Evolutionary conservation across 2,329 filamentous ascomycete genomes (phyloP), one percentile per base, ranked within the genome.

Genomic region (Cephalotrichum gorgonifer): DNA sequence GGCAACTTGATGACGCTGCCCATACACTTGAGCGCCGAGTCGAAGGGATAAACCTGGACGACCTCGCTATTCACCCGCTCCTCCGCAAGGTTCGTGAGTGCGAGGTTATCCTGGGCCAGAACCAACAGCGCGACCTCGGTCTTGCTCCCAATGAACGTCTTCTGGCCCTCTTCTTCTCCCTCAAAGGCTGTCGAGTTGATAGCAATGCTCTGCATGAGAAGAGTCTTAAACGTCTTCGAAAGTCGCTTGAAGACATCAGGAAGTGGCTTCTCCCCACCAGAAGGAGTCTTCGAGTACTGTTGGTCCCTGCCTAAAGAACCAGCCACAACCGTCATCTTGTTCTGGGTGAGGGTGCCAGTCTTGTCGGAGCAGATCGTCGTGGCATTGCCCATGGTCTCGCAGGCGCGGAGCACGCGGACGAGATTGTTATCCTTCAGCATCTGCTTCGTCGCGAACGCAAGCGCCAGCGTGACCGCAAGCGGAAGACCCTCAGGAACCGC

Each of bases 241-340:
- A 47, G 20, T 11, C 41, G 33, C 15, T 33, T 22, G n/a, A 47
- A 47, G 14, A 41, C 22, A 25, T 35, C 39, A 2, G 20, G n/a
- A 26, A 30, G 31, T 7, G 22, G 28, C 5, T 30, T 17, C 35
- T 48, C 45, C 7, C 11, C 25, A 22, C n/a, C 31, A 11, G 35
- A 45, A 8, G 28, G 45, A 38, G 26, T 20, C 28, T 17, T 12
- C 15, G 45, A 47, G 45, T 38, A 47, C 15, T 22, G 25, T 23
- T 39, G 35, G 25, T 42, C 33, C 45, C 27, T 42, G 14, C 82
- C 81, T 33, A 85, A 64, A 3, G 81, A 79, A 27, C 82, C 83
- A 41, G 83, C 79, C 39, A 88, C 83, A 3, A 88, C 83, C 0
- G 80, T 84, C 81, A 85, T 86, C 61, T 82, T 81, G 58, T 85